Base-by-base conservation (phyloP, 192 early-diverging fungal genomes). In the Endogone sp. region DNA sequence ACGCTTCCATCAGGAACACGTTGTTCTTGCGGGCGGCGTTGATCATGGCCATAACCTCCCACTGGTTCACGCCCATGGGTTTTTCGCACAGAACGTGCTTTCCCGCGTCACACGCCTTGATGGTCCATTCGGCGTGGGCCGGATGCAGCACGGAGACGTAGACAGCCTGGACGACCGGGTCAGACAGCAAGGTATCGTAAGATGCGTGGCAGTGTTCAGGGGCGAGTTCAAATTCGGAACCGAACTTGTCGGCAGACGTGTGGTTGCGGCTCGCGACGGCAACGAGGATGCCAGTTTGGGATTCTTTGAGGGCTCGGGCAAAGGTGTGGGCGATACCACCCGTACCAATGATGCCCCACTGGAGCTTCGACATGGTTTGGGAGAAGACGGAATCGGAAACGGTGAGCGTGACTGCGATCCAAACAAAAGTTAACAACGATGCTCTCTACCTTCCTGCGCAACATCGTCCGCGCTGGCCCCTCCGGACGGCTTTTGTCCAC, bases 101-200 rank as follows among this genome's bases (percentile, higher is more conserved):
- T 8, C 83, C 81, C 13, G 82, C 79, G n/a, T 86, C 67, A 26
- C 89, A 69, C 0, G 80, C 75, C 55, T 71, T 64, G 11, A 83
- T 75, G 4, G 84, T 82, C 4, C 85, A 77, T 11, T 76, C 75
- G 61, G 73, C 85, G 66, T 93, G 91, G 6, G 84, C 75, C 56
- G 82, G 79, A 65, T 89, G 85, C 20, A 90, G 90, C 2, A 87
- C 85, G 32, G 85, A 86, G 29, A 93, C 84, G 27, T 91, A 77
- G 20, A 92, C 86, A 20, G 90, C 78, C 28, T 91, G 80, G 29
- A 93, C 79, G 9, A 79, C 74, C 13, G 70, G 57, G 44, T 81
- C 81, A 3, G 70, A 63, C 13, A 90, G 64, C 37, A 92, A 60
- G 8, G 84, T 79, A 2, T 81, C 75, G 29, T 84, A 78, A 22